Base-by-base conservation (phyloP, 345 rosid species). In the Reutealis trisperma region DNA sequence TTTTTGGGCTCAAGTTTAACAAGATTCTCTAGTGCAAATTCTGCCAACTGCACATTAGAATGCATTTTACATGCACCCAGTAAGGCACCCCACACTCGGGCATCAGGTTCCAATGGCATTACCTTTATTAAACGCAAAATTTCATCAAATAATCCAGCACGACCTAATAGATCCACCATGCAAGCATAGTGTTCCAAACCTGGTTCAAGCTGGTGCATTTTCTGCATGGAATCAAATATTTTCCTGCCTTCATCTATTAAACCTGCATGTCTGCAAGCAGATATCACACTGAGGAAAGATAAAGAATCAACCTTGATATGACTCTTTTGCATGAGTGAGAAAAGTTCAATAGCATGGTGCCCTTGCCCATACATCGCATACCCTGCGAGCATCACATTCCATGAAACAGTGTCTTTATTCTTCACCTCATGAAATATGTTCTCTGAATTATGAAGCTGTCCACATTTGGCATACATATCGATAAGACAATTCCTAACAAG, bases 391-490 rank as follows among this genome's bases (percentile, higher is more conserved):
- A 91, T 80, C n/a, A 85, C 84, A 76, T 91, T 91, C 90, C 89
- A 89, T 19, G 92, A 85, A 76, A 76, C 77, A 3, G 75, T 76
- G 76, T 85, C 84, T 77, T 83, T 91, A 77, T 84, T 79, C 63
- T 70, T 84, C 78, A 86, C 83, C 71, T 85, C 91, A 24, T 67
- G 18, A 57, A 91, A 89, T 62, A 80, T 75, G 51, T 77, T 84
- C 76, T 84, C 84, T 0, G 89, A 85, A 45, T 49, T 64, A 59
- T 82, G 82, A 41, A 91, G 77, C 86, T 75, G 72, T 42, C 93
- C 95, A 75, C 90, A 89, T 80, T 86, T 89, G 14, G 89, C 90
- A 78, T 91, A 91, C 93, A 91, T 87, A 83, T 88, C 89, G 69
- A 88, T 75, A 27, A 91, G 84, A 60, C 87, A 82, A 74, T 91